Evolutionary conservation across 2,329 filamentous ascomycete genomes (phyloP).

Genomic region (Botrytis hyacinthi): DNA sequence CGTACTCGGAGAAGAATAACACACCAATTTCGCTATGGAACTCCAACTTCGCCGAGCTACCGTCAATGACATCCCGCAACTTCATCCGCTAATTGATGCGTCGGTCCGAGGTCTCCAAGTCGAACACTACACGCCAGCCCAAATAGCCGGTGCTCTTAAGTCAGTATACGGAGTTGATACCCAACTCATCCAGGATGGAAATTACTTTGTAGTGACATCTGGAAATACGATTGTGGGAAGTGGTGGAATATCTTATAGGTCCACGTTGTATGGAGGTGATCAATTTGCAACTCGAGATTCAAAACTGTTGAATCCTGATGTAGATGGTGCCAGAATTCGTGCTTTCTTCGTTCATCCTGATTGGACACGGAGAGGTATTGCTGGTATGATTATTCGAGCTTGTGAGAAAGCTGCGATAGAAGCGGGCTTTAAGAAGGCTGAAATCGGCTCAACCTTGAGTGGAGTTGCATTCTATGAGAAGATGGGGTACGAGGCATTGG

Average conservation of each 20-base stretch:
- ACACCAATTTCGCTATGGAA: constrained; percentile 5
- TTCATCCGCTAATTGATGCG: constrained; percentile 24
- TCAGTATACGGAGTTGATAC: constrained; percentile 27
- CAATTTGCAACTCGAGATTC: constrained; percentile 24
- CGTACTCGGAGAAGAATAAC: not conserved
- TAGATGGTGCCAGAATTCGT: constrained; percentile 25
- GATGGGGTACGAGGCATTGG: constrained; percentile 23
- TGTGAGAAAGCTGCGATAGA: constrained; percentile 24
- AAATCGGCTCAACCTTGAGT: constrained; percentile 26
- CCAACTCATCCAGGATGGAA: constrained; percentile 24
- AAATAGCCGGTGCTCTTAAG: constrained; percentile 24
- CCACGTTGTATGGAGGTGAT: constrained; percentile 27
- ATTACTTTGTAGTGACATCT: constrained; percentile 24
- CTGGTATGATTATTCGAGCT: constrained; percentile 19
- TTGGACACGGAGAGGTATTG: constrained; percentile 23
- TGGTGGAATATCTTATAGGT: constrained; percentile 26
- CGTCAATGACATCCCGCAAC: constrained; percentile 23
- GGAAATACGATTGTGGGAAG: constrained; percentile 19
- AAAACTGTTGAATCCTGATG: constrained; percentile 19
- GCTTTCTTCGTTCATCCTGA: constrained; percentile 28
- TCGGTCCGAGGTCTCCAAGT: constrained; percentile 26
- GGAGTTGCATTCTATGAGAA: constrained; percentile 26
- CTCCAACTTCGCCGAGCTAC: constrained; percentile 25
- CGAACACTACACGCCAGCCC: constrained; percentile 19
- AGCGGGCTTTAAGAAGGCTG: constrained; percentile 24